Evolutionary conservation across 495 filamentous ascomycete species (phyloP), one percentile per base, ranked within the genome.

Genomic region (Podospora comata): DNA sequence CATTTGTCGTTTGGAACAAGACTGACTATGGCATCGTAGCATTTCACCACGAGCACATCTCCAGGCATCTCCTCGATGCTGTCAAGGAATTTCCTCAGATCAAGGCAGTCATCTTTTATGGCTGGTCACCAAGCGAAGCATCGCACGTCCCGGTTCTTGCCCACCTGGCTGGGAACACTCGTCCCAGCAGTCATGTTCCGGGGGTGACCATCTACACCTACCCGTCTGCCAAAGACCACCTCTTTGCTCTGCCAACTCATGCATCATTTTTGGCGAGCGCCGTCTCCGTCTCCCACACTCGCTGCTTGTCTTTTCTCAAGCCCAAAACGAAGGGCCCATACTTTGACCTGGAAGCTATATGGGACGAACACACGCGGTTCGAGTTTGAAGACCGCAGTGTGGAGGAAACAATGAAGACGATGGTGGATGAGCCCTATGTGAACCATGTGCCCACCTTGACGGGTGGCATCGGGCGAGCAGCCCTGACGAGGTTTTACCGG

Each of bases 401-500:
- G 9, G 82, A 82, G 62, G 77, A 78, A 59, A 88, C 85, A 0
- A 87, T 88, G 85, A 77, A 78, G 16, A 87, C 85, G 7, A 88
- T 88, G 85, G 83, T 86, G 11, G 75, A 82, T 19, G 82, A 87
- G 71, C 86, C 86, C 5, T 87, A 86, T 68, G 85, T 88, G 20
- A 87, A 87, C 73, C 83, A 89, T 65, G 72, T 89, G 5, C 85
- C 86, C 1, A 85, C 82, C 6, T 69, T 84, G 71, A 92, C 89
- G 30, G 92, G 92, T 16, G 93, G 90, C 0, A 82, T 91, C n/a
- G 93, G 93, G 0, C 75, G 84, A 5, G 81, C 85, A 55, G 84
- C 86, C 11, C 79, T 95, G n/a, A 83, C 84, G 1, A 77, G 81
- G 15, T 96, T 96, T 75, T 96, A 96, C 74, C 83, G 85, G 0